These are phyloP conservation scores for Colletotrichum sublineola DNA, from an alignment of 2,329 filamentous ascomycete genomes.

Conservation along the genomic window DNA sequence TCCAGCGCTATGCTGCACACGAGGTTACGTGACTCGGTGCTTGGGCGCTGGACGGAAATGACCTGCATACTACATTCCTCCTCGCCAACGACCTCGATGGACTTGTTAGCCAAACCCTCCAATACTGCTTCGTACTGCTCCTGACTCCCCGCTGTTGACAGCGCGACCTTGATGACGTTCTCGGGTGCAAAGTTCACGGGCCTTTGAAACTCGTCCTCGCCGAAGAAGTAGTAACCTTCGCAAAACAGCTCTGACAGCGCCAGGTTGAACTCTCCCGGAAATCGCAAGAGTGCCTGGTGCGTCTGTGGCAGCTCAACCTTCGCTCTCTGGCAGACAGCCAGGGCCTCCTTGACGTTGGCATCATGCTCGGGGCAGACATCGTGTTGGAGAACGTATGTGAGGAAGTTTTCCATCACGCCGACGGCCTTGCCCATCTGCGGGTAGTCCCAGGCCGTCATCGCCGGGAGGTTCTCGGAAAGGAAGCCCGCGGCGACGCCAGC, in stretches of 20 bases:
- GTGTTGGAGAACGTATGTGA: slow-evolving; percentile 88
- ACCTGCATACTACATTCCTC: slow-evolving; percentile 74
- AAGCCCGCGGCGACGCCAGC: slow-evolving; percentile 82
- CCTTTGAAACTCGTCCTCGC: slow-evolving; percentile 46
- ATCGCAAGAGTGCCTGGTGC: slow-evolving; percentile 59
- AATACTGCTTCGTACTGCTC: slow-evolving; percentile 7
- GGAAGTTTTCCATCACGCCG: slow-evolving; percentile 83
- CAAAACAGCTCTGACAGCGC: slow-evolving; percentile 78
- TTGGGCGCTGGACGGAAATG: slow-evolving; percentile 61
- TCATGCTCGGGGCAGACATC: slow-evolving; percentile 87
- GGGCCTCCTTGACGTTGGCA: slow-evolving; percentile 74
- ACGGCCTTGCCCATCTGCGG: slow-evolving; percentile 70
- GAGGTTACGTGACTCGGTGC: slow-evolving; percentile 54
- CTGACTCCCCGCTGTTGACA: slow-evolving; percentile 54
- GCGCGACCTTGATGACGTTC: slow-evolving; percentile 58
- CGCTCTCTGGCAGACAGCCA: slow-evolving; percentile 75
- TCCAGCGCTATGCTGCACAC: slow-evolving; percentile 56
- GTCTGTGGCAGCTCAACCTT: slow-evolving; percentile 75
- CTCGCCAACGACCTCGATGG: slow-evolving; percentile 58
- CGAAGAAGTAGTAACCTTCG: slow-evolving; percentile 43
- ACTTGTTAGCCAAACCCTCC: slow-evolving; percentile 44
- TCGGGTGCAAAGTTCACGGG: slow-evolving; percentile 59
- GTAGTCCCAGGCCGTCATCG: slow-evolving; percentile 68
- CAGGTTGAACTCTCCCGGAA: slow-evolving; percentile 87
- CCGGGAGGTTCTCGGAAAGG: slow-evolving; percentile 68